phyloP scores from a whole-genome alignment of 2,329 filamentous ascomycete genomes.

The Fusarium sp. region DNA sequence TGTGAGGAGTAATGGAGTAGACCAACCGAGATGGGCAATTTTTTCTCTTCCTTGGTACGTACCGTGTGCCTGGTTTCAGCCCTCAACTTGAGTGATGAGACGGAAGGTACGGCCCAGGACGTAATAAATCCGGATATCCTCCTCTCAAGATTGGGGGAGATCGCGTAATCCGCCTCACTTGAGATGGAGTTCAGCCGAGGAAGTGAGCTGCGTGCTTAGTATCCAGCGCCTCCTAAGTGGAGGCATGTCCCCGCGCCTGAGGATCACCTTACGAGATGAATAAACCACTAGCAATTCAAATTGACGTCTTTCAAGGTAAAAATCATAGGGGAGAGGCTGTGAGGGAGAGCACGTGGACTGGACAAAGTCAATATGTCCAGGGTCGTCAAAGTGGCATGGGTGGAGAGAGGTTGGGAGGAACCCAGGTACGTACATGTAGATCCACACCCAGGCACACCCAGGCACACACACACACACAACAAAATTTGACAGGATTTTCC shows the following conservation, averaged over 20 bases:
- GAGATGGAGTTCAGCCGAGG: background rate
- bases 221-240: slow-evolving; percentile 7
- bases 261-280: background rate
- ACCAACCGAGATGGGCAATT: background rate
- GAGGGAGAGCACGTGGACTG: slow-evolving; percentile 2
- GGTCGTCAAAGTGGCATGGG: background rate
- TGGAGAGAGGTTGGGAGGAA: slow-evolving; percentile 1
- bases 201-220: slow-evolving; percentile 3
- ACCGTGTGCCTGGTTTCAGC: background rate
- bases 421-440: background rate
- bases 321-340: background rate
- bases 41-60: background rate
- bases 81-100: background rate
- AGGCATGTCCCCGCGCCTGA: background rate
- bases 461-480: background rate
- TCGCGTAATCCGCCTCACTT: slow-evolving; percentile 9
- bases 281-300: background rate
- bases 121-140: slow-evolving; percentile 1
- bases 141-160: slow-evolving; percentile 22
- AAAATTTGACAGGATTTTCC: background rate
- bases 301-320: background rate
- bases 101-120: background rate
- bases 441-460: background rate
- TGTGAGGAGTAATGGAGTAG: background rate
- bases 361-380: background rate